These are phyloP conservation scores for Allomyces javanicus DNA, from an alignment of 192 early-diverging fungal genomes.

Conservation along the genomic window DNA sequence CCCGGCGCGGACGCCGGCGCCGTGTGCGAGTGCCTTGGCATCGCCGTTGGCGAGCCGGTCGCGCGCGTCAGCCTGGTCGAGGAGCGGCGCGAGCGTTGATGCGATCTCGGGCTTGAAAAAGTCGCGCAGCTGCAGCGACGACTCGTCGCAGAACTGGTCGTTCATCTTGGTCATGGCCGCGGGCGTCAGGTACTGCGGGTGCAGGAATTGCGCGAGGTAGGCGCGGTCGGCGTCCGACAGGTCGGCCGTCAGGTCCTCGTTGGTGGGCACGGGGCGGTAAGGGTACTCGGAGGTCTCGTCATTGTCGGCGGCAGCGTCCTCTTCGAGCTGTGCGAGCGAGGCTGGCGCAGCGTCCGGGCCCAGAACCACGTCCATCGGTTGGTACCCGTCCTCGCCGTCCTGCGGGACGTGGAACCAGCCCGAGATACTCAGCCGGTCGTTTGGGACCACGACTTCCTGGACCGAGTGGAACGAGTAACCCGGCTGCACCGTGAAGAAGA, in stretches of 20 bases:
- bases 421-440: slow-evolving; percentile 36
- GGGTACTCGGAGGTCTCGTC: not conserved
- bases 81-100: slow-evolving; percentile 13
- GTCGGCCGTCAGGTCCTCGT: slow-evolving; percentile 8
- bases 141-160: slow-evolving; percentile 43
- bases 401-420: slow-evolving; percentile 67
- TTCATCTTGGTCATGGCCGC: slow-evolving; percentile 27
- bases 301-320: slow-evolving; percentile 2
- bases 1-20: slow-evolving; percentile 24
- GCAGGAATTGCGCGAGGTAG: slow-evolving; percentile 28
- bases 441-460: slow-evolving; percentile 37
- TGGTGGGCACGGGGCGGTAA: not conserved
- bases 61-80: slow-evolving; percentile 19
- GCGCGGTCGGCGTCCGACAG: slow-evolving; percentile 26
- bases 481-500: slow-evolving; percentile 56
- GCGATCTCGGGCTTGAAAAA: slow-evolving; percentile 31
- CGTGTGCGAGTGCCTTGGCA: slow-evolving; percentile 22
- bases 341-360: slow-evolving; percentile 24
- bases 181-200: slow-evolving; percentile 39
- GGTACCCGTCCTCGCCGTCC: slow-evolving; percentile 45
- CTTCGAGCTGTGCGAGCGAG: slow-evolving; percentile 36
- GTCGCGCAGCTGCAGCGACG: slow-evolving; percentile 37
- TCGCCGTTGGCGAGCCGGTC: slow-evolving; percentile 17
- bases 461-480: slow-evolving; percentile 64
- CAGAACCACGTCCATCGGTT: slow-evolving; percentile 10